Evolutionary conservation across 2,329 filamentous ascomycete genomes (phyloP).

Genomic region (Ceratocystis huliohia): DNA sequence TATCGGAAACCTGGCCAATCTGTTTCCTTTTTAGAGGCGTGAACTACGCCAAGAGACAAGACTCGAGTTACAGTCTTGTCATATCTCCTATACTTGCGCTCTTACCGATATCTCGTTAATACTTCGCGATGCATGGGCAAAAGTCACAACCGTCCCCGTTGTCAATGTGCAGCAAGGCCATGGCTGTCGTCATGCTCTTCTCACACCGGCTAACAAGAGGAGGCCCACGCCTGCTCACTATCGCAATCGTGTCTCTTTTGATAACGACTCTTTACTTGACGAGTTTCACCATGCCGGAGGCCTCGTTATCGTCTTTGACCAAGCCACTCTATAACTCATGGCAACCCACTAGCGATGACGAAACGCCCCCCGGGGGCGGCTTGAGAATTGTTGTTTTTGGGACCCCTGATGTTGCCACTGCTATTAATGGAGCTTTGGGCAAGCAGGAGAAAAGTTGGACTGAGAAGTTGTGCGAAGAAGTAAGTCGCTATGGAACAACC

Average conservation of each 20-base stretch:
- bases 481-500: constrained; percentile 23
- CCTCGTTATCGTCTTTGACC: constrained; percentile 18
- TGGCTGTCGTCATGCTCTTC: constrained; percentile 24
- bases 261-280: constrained; percentile 24
- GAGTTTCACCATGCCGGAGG: constrained; percentile 20
- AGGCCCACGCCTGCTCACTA: constrained; percentile 26
- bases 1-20: neutral
- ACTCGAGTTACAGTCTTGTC: neutral
- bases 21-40: neutral
- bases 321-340: constrained; percentile 23
- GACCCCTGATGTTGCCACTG: constrained; percentile 33
- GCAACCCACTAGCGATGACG: constrained; percentile 24
- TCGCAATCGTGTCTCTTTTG: constrained; percentile 26
- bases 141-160: constrained; percentile 3
- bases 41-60: neutral
- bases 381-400: constrained; percentile 42
- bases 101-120: too few species aligned
- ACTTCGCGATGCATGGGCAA: constrained; percentile 12
- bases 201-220: constrained; percentile 33
- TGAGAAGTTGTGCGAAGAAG: constrained; percentile 37
- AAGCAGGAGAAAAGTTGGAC: constrained; percentile 33
- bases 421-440: constrained; percentile 26
- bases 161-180: constrained; percentile 9
- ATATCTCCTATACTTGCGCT: too few species aligned
- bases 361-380: constrained; percentile 25